phyloP scores from a whole-genome alignment of 1,139 yeast species.

The Hanseniaspora uvarum region DNA sequence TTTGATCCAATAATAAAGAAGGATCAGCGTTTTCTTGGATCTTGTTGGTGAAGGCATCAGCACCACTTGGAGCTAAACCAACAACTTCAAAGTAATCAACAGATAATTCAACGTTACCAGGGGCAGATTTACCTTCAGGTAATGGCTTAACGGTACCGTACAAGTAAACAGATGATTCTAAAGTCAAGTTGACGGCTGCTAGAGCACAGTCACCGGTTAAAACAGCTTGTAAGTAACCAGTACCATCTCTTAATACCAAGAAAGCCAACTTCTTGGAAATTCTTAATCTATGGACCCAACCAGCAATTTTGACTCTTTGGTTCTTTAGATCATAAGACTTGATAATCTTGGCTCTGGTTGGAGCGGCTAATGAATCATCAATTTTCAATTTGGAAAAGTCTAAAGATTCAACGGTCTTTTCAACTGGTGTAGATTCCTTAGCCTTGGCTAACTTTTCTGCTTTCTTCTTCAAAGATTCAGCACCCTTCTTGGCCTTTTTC shows the following conservation, averaged over 20 bases:
- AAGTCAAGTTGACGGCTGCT: constrained; percentile 76
- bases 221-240: constrained; percentile 82
- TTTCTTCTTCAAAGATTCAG: constrained; percentile 83
- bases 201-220: constrained; percentile 84
- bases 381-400: constrained; percentile 58
- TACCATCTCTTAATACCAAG: constrained; percentile 87
- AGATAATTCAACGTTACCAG: constrained; percentile 90
- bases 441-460: constrained; percentile 67
- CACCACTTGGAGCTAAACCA: constrained; percentile 94
- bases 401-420: constrained; percentile 65
- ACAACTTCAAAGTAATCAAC: constrained; percentile 83
- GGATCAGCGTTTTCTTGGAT: constrained; percentile 93
- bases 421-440: constrained; percentile 51
- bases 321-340: constrained; percentile 43
- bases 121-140: constrained; percentile 95
- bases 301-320: constrained; percentile 64
- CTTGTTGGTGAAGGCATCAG: constrained; percentile 87
- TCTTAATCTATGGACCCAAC: constrained; percentile 96
- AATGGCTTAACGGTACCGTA: constrained; percentile 72
- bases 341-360: constrained; percentile 57
- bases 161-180: constrained; percentile 73
- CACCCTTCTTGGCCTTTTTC: constrained; percentile 94
- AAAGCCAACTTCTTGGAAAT: constrained; percentile 86
- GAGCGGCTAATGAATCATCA: constrained; percentile 62
- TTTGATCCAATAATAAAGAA: constrained; percentile 79